Base-by-base conservation (phyloP, 306 rosid genomes). In the Castanopsis chinensis region DNA sequence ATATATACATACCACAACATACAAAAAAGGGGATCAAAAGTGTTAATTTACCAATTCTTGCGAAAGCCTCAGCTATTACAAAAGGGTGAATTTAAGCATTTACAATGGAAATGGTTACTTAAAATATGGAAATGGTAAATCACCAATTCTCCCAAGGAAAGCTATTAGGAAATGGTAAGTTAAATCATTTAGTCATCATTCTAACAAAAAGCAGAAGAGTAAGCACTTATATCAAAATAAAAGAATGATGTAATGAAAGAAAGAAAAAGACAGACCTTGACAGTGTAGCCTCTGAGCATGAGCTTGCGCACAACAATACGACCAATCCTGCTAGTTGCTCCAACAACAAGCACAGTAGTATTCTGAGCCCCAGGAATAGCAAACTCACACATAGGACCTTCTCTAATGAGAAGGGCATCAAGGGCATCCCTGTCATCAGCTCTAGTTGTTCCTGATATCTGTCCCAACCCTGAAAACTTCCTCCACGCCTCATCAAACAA, bases 401-500 rank as follows among this genome's bases (percentile, higher is more conserved):
- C 97, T 72, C 94, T 86, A 8, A 91, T 86, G 30, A 94, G 95
- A 76, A 92, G 89, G 5, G 96, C 90, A 25, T 91, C 97, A 6
- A 92, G 92, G 12, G 93, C 83, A 7, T 90, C 98, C 59, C 80
- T 68, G 78, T 91, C 97, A 78, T 90, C 97, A 3, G 91, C 60
- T 8, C 92, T 83, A 13, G 88, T 90, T 0, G 97, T 91, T 85
- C 99, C 81, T 0, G 99, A 94, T 32, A 94, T 94, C 88, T 94
- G 99, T 19, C 99, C 99, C 63, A 94, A 85, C 33, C 91, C 97
- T 2, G 97, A 92, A 86, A 94, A 94, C 81, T 94, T 94, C 76
- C 99, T 88, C 99, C 99, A 94, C 30, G 92, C 94, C 76, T 94
- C 97, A 69, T 94, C 97, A 60, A 94, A 94, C 58, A 94, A 63